Evolutionary conservation across 2,329 filamentous ascomycete genomes (phyloP), one percentile per base, ranked within the genome.

Genomic region (Erysiphe pulchra): DNA sequence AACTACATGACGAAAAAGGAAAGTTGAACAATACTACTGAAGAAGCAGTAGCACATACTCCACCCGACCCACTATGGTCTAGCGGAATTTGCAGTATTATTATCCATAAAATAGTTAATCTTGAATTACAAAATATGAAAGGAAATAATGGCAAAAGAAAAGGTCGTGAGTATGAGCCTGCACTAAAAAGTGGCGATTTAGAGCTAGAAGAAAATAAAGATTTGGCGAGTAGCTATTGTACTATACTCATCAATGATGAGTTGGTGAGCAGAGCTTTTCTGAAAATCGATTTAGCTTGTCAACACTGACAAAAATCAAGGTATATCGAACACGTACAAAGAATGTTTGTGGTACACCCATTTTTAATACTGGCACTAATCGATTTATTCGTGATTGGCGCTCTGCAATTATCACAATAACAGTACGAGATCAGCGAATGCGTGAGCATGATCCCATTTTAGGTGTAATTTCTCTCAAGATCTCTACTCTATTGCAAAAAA

Each of bases 61-160:
- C 90, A 6, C 87, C 87, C 0, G 87, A 95, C 58, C 87, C 87
- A n/a, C 69, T 93, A 7, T 95, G 85, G 84, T 90, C 87, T 1
- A 92, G 80, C 53, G 90, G 90, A 47, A 68, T 98, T 17, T 76
- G 87, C 57, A 85, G 79, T 54, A 62, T 95, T 34, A 70, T 95
- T 39, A 70, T 95, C 24, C 87, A 95, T 57, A 87, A 95, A 60
- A 92, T 95, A 52, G 86, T 94, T 52, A 92, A 90, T 49, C 70
- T 98, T 9, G 85, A 94, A 60, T 67, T 94, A n/a, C 77, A 81
- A 48, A 87, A 94, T 52, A 73, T 92, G 59, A 84, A 90, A 57
- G 87, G 87, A 1, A 90, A 78, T 12, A 63, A 76, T 8, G 82
- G 85, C 5, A 86, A 80, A 54, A 70, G 80, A 24, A 90, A 83